Evolutionary conservation across 345 rosid species (phyloP).

Genomic region (Clausena lansium): DNA sequence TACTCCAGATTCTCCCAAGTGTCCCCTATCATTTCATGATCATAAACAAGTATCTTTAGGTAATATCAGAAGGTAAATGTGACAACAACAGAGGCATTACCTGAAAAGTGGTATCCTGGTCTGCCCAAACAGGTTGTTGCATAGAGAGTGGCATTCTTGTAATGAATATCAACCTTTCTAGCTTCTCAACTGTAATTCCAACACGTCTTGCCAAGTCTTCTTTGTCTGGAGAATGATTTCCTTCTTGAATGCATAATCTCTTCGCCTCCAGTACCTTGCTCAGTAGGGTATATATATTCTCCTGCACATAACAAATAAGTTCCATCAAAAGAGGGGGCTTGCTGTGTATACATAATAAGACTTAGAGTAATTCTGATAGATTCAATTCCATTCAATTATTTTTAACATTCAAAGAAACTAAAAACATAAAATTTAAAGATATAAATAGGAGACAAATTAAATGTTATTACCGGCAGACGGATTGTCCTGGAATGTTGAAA

Average conservation of each 20-base stretch:
- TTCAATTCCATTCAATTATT: not conserved
- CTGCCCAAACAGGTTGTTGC: slow-evolving; percentile 75
- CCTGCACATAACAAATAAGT: slow-evolving; percentile 41
- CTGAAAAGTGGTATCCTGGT: slow-evolving; percentile 73
- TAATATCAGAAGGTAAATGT: not conserved
- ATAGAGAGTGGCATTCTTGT: slow-evolving; percentile 69
- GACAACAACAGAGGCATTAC: slow-evolving; percentile 30
- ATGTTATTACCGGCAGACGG: slow-evolving; percentile 71
- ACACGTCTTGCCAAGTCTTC: slow-evolving; percentile 66
- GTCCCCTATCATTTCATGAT: not conserved
- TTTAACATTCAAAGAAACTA: not conserved
- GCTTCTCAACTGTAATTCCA: slow-evolving; percentile 59
- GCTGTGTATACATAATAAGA: not conserved
- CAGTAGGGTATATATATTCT: slow-evolving; percentile 47
- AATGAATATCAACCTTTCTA: slow-evolving; percentile 45
- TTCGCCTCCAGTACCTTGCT: slow-evolving; percentile 68
- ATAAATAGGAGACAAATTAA: slow-evolving; percentile 4
- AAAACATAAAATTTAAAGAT: not conserved
- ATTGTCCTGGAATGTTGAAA: slow-evolving; percentile 75
- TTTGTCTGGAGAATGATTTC: slow-evolving; percentile 50
- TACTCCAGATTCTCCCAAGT: not conserved
- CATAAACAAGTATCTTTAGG: not conserved
- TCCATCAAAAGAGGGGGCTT: slow-evolving; percentile 10
- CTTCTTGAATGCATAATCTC: slow-evolving; percentile 53
- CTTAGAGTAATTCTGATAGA: not conserved